Percentiles rank a stretch among this genome's conserved stretches.
Conservation (phyloP, 768 basidiomycete species). For the Mycena maculata region DNA sequence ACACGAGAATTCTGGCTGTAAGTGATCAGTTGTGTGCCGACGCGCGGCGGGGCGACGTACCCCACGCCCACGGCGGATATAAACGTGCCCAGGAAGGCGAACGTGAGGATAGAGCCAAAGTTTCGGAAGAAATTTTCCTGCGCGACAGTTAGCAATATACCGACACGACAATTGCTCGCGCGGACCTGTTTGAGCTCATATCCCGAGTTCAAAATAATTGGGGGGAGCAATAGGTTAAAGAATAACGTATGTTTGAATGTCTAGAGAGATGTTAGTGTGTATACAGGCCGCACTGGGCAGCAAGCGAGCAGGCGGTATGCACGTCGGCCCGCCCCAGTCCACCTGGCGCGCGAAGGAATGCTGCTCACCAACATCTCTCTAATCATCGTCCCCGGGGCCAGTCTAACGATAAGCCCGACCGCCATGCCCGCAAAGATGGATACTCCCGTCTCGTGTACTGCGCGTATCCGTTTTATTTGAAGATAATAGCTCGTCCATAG, state of each 20-base stretch:
- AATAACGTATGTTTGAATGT: slow-evolving; percentile 97
- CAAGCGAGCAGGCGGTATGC: background rate
- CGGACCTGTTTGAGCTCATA: slow-evolving; percentile 96
- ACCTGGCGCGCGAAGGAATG: background rate
- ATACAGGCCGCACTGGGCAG: background rate
- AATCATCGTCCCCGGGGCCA: slow-evolving; percentile 94
- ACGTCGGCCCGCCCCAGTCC: background rate
- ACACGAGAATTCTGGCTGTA: slow-evolving; percentile 86
- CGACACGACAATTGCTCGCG: background rate
- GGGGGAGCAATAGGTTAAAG: slow-evolving; percentile 97
- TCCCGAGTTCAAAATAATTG: slow-evolving; percentile 97
- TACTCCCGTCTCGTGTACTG: slow-evolving; percentile 95
- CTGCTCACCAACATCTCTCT: slow-evolving; percentile 94
- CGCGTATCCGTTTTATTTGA: slow-evolving; percentile 95
- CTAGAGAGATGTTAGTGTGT: slow-evolving; percentile 52
- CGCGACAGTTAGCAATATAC: slow-evolving; percentile 18
- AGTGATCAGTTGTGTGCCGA: slow-evolving; percentile 55
- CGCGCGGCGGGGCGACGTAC: slow-evolving; percentile 63
- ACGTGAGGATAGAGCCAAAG: slow-evolving; percentile 94
- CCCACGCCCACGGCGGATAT: slow-evolving; percentile 97
- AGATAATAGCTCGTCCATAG: slow-evolving; percentile 98
- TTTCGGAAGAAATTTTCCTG: slow-evolving; percentile 99
- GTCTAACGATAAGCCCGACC: slow-evolving; percentile 90
- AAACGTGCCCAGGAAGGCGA: slow-evolving; percentile 95
- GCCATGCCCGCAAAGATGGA: slow-evolving; percentile 97